Base-by-base conservation (phyloP, 139 green algal genomes). In the Chlamydomonas asymmetrica region DNA sequence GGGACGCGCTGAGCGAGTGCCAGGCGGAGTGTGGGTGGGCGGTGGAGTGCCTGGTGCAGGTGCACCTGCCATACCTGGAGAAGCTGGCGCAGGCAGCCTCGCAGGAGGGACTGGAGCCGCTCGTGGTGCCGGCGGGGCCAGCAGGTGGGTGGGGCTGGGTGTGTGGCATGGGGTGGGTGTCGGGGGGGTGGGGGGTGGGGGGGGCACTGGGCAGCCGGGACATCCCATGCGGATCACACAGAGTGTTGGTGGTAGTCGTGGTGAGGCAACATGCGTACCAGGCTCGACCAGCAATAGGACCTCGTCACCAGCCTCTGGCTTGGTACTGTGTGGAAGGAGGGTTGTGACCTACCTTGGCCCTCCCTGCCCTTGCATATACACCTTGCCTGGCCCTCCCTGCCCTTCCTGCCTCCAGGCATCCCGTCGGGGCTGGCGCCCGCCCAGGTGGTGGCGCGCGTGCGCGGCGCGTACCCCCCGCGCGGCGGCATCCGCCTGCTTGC, bases 401-500 rank as follows among this genome's bases (percentile, higher is more conserved):
- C 1, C 45, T 25, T 3, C 7, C 4, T 37, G 2, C 40, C 37
- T 27, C 22, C 63, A 57, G 65, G 65, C 16, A 27, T 64, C 39
- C 56, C 64, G 20, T 34, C 40, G 35, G 50, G 34, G 61, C 31
- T 45, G 61, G 34, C 38, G 39, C 18, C 49, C 18, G 22, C 45
- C 25, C n/a, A 64, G 50, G 48, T 16, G 4, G 66, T 22, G n/a
- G 69, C 41, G 20, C n/a, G 40, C 35, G 61, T 60, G 50, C 70
- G 75, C 2, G 10, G 13, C 32, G 59, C 76, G 2, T 95, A 84
- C 62, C 93, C 93, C 10, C 83, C 90, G 0, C 82, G 91, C 38
- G 91, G 93, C 31, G 81, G 87, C 39, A 76, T 97, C 29, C 59
- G 71, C n/a, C 69, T 97, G 38, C 74, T 97, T 31, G 76, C 86